Base-by-base conservation (phyloP, 306 rosid genomes). In the Inga oerstediana region DNA sequence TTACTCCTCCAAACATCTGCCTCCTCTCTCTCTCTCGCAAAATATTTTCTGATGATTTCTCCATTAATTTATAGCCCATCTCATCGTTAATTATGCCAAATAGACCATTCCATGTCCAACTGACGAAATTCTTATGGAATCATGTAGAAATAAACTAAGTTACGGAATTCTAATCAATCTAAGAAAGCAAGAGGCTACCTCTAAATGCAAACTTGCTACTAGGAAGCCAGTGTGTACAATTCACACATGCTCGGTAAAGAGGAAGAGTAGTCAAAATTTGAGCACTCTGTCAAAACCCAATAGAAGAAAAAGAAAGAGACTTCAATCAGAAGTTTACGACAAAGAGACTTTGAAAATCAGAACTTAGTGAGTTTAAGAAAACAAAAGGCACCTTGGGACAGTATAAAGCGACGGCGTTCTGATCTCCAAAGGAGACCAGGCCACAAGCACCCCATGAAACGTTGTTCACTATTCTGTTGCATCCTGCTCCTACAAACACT, bases 191-290 rank as follows among this genome's bases (percentile, higher is more conserved):
- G 56, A 68, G 75, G 3, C 34, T 74, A 96, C 99, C 98, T 90
- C 88, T 91, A 67, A 90, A 96, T 7, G 88, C 35, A 83, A 89
- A 93, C 74, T 96, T 96, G 71, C 78, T 85, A 46, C 87, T 88
- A 27, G 99, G 99, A 35, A 96, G 92, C 99, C 99, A 96, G 17
- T 92, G 97, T 19, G 99, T 96, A 85, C 99, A 96, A 76, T 93
- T 96, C 30, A 96, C 99, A 86, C 86, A 88, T 4, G 97, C 97
- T 78, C 83, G 89, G 85, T 96, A 97, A 71, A 94, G 97, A 61
- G 98, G 95, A 77, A 96, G 94, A 32, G 98, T 93, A 14, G 99
- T 92, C 86, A 89, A 0, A 32, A 32, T 32, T 2, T 32, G 3
- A 32, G 34, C 34, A 32, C 34, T 32, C 34, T 2, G 34, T 32